Evolutionary conservation across 768 basidiomycete species (phyloP), one percentile per base, ranked within the genome.

Genomic region (Naematelia aurantialba): DNA sequence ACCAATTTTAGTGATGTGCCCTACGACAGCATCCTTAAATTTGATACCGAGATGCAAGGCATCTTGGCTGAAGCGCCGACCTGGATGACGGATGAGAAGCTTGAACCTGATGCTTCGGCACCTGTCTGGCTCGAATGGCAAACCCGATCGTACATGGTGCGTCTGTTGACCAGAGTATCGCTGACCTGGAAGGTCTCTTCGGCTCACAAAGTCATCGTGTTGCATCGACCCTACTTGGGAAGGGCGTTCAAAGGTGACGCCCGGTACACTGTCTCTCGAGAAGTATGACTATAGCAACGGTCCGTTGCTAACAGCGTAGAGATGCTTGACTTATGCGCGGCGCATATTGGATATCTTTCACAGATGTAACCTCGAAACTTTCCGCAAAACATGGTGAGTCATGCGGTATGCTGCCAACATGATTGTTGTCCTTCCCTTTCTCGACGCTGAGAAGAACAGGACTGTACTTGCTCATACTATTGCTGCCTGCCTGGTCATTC

Each of bases 111-210:
- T 13, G 34, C 56, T 19, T 46, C 55, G 11, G 45, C 49, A 19
- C 64, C 64, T 24, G 30, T 45, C 5, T 67, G 61, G 61, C n/a
- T 67, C 26, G 58, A 67, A 19, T 67, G 66, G 66, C 62, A 67
- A 48, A 48, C 61, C 5, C 51, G 49, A 31, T 45, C 45, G 4
- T 67, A 58, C 44, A 29, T 67, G 5, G 59, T 63, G 44, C 10
- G 47, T 54, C 30, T 13, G n/a, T 13, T 30, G 34, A 42, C 52
- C 5, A 22, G 17, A 25, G 25, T 2, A 19, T 27, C 24, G 31
- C 26, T 52, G 34, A 31, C 22, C 5, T 3, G 10, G 3, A 25
- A 25, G 29, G 14, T 30, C 1, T 49, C 45, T 19, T 31, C 53
- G 21, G n/a, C 44, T 1, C 54, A 60, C 31, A 59, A 67, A 45